phyloP scores from a whole-genome alignment of 305 asterid species.

The Fraxinus baroniana region DNA sequence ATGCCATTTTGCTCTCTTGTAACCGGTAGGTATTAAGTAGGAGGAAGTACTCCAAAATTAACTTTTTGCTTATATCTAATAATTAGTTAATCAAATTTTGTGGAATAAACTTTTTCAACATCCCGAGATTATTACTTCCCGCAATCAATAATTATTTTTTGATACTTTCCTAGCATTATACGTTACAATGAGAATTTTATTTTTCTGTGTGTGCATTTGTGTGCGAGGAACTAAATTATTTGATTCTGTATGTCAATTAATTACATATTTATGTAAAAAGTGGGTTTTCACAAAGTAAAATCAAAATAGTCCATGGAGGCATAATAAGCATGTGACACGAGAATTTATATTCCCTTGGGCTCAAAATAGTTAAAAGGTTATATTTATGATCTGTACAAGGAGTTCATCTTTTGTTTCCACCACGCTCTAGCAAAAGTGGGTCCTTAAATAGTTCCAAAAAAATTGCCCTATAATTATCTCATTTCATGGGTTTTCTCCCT shows the following conservation, averaged over 20 bases:
- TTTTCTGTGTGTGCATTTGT: constrained; percentile 1
- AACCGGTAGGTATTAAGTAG: not conserved
- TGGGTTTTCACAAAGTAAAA: not conserved
- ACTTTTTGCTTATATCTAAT: not conserved
- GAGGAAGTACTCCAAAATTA: not conserved
- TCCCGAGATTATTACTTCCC: not conserved
- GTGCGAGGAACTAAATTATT: not conserved
- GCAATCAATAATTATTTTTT: not conserved
- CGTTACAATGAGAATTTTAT: not conserved
- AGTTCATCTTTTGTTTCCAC: not conserved
- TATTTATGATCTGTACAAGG: not conserved
- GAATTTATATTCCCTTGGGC: not conserved
- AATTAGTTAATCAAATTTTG: not conserved
- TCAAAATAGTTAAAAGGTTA: not conserved
- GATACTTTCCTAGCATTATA: not conserved
- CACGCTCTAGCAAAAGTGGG: not conserved
- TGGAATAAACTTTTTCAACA: not conserved
- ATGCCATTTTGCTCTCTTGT: not conserved
- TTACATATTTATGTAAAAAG: not conserved
- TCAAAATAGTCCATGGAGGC: constrained; percentile 9
- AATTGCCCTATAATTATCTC: not conserved
- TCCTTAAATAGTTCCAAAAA: not conserved
- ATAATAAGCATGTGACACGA: not conserved
- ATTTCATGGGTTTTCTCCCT: constrained; percentile 3
- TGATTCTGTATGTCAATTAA: not conserved